phyloP scores from a whole-genome alignment of 768 basidiomycete species.

The Mycena alexandri region DNA sequence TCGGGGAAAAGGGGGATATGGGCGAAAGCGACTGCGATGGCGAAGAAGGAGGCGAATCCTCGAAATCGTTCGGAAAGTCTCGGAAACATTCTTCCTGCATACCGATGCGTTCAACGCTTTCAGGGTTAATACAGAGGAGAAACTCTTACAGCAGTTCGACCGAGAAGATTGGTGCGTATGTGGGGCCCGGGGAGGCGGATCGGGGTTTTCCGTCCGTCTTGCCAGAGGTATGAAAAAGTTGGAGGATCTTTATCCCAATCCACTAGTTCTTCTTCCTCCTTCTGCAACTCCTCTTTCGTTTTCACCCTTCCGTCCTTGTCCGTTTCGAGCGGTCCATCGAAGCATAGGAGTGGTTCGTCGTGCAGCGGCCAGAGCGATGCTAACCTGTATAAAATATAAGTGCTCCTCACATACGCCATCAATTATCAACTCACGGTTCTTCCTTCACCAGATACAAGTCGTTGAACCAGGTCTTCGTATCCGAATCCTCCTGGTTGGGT shows the following conservation, averaged over 20 bases:
- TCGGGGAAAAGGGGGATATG: slow-evolving; percentile 1
- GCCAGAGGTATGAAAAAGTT: slow-evolving; percentile 20
- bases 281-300: too few species aligned
- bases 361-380: slow-evolving; percentile 25
- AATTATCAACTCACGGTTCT: slow-evolving; percentile 4
- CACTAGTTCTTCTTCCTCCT: neutral
- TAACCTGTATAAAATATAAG: slow-evolving; percentile 12
- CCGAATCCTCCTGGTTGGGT: slow-evolving; percentile 18
- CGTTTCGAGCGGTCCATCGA: neutral
- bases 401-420: neutral
- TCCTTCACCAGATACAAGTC: slow-evolving; percentile 20
- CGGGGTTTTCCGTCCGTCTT: neutral
- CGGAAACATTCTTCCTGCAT: slow-evolving; percentile 24
- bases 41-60: slow-evolving; percentile 23
- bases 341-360: slow-evolving; percentile 21
- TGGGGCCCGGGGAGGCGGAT: slow-evolving; percentile 10
- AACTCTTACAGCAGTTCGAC: slow-evolving; percentile 19
- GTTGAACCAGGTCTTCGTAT: slow-evolving; percentile 9
- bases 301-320: too few species aligned
- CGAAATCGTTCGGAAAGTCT: slow-evolving; percentile 26
- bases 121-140: neutral
- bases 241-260: slow-evolving; percentile 19
- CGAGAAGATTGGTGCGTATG: slow-evolving; percentile 27
- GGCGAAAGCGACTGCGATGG: slow-evolving; percentile 28
- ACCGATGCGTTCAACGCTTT: neutral